phyloP scores from a whole-genome alignment of 805 yeast genomes.

The Yamadazyma paraphyllophila region DNA sequence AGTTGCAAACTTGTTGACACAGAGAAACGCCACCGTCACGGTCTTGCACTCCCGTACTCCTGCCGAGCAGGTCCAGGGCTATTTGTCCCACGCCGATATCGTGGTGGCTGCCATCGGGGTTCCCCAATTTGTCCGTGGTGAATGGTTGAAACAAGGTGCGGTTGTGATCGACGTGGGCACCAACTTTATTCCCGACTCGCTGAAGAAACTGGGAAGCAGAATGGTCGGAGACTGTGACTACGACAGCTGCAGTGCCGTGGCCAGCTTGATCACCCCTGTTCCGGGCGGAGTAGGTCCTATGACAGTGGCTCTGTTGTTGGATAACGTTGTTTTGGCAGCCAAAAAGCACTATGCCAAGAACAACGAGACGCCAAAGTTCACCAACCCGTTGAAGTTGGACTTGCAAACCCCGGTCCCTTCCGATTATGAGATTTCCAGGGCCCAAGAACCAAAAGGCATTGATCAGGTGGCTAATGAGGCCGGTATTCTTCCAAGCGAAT shows the following conservation, averaged over 20 bases:
- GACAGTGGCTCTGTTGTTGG: constrained; percentile 82
- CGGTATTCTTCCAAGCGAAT: constrained; percentile 63
- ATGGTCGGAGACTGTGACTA: constrained; percentile 80
- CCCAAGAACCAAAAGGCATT: constrained; percentile 70
- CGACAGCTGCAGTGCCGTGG: constrained; percentile 50
- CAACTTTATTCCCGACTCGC: constrained; percentile 64
- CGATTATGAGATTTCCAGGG: constrained; percentile 74
- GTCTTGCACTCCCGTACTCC: constrained; percentile 67
- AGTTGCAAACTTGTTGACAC: constrained; percentile 65
- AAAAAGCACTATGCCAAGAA: constrained; percentile 44
- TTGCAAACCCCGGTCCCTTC: constrained; percentile 72
- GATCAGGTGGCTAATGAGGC: constrained; percentile 67
- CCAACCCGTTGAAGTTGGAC: constrained; percentile 56
- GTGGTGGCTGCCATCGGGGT: constrained; percentile 77
- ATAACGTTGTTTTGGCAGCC: constrained; percentile 70
- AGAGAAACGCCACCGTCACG: constrained; percentile 75
- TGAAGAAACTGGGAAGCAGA: constrained; percentile 66
- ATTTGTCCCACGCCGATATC: constrained; percentile 64
- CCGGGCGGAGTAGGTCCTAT: constrained; percentile 94
- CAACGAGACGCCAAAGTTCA: constrained; percentile 42
- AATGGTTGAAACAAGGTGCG: constrained; percentile 67
- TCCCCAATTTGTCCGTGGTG: constrained; percentile 68
- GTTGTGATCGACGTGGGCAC: constrained; percentile 83
- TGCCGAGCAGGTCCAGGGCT: constrained; percentile 44
- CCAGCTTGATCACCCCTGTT: constrained; percentile 76